Base-by-base conservation (phyloP, 2,329 filamentous ascomycete species). In the Dothidotthia symphoricarpi region DNA sequence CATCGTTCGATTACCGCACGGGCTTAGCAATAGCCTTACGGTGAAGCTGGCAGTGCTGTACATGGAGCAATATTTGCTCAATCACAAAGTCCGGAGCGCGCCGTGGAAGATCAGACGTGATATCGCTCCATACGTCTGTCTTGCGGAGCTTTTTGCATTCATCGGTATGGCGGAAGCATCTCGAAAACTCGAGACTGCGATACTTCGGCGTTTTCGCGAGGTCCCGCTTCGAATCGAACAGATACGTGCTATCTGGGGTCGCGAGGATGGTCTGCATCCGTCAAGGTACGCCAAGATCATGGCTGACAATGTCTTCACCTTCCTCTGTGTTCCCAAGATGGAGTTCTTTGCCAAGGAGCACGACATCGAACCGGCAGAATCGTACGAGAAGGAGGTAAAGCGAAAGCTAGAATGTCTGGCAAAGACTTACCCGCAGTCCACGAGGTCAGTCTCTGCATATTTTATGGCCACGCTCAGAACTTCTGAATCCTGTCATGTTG, bases 231-330 rank as follows among this genome's bases (percentile, higher is more conserved):
- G 16, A 15, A 14, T 32, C 13, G 30, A 32, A 11, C 30, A 34
- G 24, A 27, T 34, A 9, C 31, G 31, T n/a, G 31, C 31, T 9
- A 27, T 34, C 31, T 27, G 24, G 24, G 24, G 14, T 17, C 31
- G 31, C 24, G 31, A 34, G n/a, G n/a, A n/a, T n/a, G n/a, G n/a
- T 16, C 14, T 12, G 4, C 9, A 13, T 4, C 37, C 26, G 9
- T 39, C 31, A 9, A 24, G 22, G 10, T 35, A 35, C 15, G 28
- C 28, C 16, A 28, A 41, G 9, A 16, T 13, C 8, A 28, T 36
- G 34, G 34, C 39, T 3, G 25, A 36, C 29, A 41, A 41, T 15
- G 36, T 41, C 10, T 19, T 41, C 17, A 36, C 24, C 9, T 41
- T 34, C 11, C 24, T 16, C 14, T 33, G 34, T 25, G 15, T 30